These are phyloP conservation scores for Athelia psychrophila DNA, from an alignment of 1,284 basidiomycete genomes.

Conservation along the genomic window DNA sequence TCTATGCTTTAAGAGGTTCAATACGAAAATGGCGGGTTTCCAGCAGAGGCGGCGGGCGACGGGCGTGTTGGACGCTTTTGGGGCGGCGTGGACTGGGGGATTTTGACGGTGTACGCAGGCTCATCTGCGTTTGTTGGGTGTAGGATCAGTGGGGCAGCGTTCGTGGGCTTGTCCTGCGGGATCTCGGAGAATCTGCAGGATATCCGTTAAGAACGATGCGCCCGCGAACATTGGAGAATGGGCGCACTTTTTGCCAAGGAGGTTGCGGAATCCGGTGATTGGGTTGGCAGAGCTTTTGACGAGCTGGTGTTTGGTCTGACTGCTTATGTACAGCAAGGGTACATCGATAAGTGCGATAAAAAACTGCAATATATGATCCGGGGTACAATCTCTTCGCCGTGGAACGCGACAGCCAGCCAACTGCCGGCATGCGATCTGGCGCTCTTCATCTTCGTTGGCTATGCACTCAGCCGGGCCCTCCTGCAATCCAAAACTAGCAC, in stretches of 20 bases:
- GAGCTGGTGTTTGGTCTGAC: conserved; percentile 92
- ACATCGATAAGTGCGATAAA: conserved; percentile 5
- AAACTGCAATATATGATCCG: conserved; percentile 1
- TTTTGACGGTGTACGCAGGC: conserved; percentile 86
- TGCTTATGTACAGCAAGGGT: conserved; percentile 82
- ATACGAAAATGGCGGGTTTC: no score
- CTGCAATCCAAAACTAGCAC: conserved; percentile 35
- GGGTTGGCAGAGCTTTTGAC: conserved; percentile 96
- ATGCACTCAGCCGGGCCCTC: conserved; percentile 92
- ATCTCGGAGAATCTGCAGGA: conserved; percentile 69
- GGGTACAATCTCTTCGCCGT: conserved; percentile 85
- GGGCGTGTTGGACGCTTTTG: conserved; percentile 53
- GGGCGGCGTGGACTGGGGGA: conserved; percentile 71
- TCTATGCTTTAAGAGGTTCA: no score
- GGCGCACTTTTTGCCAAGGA: conserved; percentile 86
- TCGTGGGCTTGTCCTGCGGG: conserved; percentile 46
- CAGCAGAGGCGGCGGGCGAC: no score
- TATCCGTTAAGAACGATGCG: background rate
- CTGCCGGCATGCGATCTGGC: conserved; percentile 96
- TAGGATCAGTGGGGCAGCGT: conserved; percentile 69
- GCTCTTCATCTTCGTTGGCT: conserved; percentile 97
- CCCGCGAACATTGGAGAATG: background rate
- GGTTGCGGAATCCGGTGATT: conserved; percentile 90
- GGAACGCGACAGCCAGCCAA: conserved; percentile 92
- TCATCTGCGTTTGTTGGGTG: conserved; percentile 72